Evolutionary conservation across 2,329 filamentous ascomycete genomes (phyloP), one percentile per base, ranked within the genome.

Genomic region (Trichoderma sp.): DNA sequence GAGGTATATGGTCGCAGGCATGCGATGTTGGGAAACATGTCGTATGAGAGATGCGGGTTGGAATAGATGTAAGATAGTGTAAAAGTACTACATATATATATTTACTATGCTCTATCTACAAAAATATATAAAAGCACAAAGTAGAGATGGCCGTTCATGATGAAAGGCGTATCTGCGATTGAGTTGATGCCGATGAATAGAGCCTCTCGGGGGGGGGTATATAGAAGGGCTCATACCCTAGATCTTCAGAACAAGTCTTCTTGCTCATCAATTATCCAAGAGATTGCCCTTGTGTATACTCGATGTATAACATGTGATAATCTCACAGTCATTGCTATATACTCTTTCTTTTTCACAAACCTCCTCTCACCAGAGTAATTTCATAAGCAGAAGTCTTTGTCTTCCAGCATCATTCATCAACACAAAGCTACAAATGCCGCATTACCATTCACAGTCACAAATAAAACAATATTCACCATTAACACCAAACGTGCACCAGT

Each of bases 61-160:
- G 34, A 52, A 49, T 21, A 54, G 52, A 54, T 69, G 67, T 69
- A 69, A 69, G 67, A 69, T 69, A 66, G 67, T 69, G 67, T 69
- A 59, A 69, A 59, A 26, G 37, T 56, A 49, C 51, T 34, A 58
- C 52, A 65, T 59, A 61, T 59, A 59, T 59, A 61, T 59, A 59
- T 43, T 69, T 49, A 26, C 49, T 65, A 68, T 59, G 52, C 63
- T 66, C 63, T 66, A 49, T 66, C 63, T 56, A 28, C 32, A 49
- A 49, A 26, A 32, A 32, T 3, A 54, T 16, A 39, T 28, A 21
- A 43, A 8, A n/a, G 6, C 10, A 51, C 8, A 51, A 26, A 30
- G 6, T 30, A 24, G 8, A 4, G 18, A 26, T 46, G 51, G 7
- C 7, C 16, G 24, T 43, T 28, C 13, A 16, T 24, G 8, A 14